A percentile compares a stretch with the other conserved stretches of the same genome.
Evolutionary conservation across 1,284 basidiomycete species (phyloP).

Genomic region (Papiliotrema nemorosa): DNA sequence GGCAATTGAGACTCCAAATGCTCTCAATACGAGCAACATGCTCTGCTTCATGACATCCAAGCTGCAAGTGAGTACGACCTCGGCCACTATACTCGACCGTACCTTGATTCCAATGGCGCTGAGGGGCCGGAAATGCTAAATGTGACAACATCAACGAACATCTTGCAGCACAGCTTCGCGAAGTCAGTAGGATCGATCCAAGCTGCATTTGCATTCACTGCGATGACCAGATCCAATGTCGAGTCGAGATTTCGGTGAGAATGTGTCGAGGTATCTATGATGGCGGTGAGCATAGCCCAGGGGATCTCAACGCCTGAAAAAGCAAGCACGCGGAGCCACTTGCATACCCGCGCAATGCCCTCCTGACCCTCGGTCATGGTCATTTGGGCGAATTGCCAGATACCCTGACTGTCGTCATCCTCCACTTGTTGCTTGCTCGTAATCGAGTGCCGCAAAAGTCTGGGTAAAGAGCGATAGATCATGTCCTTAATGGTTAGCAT

Average conservation of each 20-base stretch:
- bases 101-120: too few relatives aligned
- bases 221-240: conserved; percentile 28
- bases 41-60: conserved; percentile 11
- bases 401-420: conserved; percentile 52
- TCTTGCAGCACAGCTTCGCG: conserved; percentile 21
- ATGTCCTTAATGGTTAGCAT: conserved; percentile 30
- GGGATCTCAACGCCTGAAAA: conserved; percentile 67
- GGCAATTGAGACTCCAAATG: conserved; percentile 22
- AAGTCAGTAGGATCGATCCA: conserved; percentile 18
- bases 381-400: conserved; percentile 57
- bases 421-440: conserved; percentile 27
- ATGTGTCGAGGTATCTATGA: conserved; percentile 18
- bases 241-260: conserved; percentile 12
- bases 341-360: conserved; percentile 56
- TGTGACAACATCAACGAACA: conserved; percentile 5
- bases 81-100: too few relatives aligned
- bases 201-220: conserved; percentile 28
- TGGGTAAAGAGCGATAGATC: conserved; percentile 53
- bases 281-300: conserved; percentile 20
- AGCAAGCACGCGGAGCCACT: conserved; percentile 64
- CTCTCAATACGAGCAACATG: conserved; percentile 22
- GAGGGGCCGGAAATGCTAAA: too few relatives aligned
- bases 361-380: conserved; percentile 52
- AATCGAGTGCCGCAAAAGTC: conserved; percentile 54
- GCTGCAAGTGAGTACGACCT: conserved; percentile 2